These are phyloP conservation scores for Colletotrichum somersetense DNA, from an alignment of 2,329 filamentous ascomycete species.

Conservation along the genomic window DNA sequence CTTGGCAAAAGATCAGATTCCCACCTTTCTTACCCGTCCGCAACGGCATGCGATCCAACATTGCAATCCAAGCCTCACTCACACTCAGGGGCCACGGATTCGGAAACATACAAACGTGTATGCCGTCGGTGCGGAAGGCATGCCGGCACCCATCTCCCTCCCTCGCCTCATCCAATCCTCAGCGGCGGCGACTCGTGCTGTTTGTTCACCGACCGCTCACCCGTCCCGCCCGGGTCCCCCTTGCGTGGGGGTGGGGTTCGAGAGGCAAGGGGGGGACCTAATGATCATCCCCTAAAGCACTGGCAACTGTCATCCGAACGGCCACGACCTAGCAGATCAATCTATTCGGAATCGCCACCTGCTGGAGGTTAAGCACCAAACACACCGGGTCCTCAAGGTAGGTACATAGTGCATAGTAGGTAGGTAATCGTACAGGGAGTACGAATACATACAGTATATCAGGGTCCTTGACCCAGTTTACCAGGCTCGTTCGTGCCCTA, in stretches of 20 bases:
- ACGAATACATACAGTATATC: not conserved
- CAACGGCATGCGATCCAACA: not conserved
- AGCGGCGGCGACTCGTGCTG: not conserved
- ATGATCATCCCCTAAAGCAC: slow-evolving; percentile 14
- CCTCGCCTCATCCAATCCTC: slow-evolving; percentile 15
- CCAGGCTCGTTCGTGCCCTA: not conserved
- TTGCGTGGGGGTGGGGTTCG: slow-evolving; percentile 1
- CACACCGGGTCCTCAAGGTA: not conserved
- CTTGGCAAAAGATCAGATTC: not conserved
- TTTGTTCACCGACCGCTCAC: not conserved
- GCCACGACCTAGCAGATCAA: slow-evolving; percentile 28
- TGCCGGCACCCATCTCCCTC: not conserved
- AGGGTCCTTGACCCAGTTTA: not conserved
- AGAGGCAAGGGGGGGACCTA: slow-evolving; percentile 3
- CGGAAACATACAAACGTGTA: not conserved
- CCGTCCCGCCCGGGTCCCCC: not conserved
- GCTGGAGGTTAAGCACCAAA: not conserved
- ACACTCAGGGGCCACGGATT: not conserved
- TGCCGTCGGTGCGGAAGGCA: not conserved
- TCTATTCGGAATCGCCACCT: slow-evolving; percentile 29
- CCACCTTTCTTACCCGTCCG: not conserved
- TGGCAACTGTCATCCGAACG: slow-evolving; percentile 26
- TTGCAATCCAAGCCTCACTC: slow-evolving; percentile 12
- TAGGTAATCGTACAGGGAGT: too few species aligned
- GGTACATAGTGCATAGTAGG: too few species aligned